Evolutionary conservation across 495 filamentous ascomycete species (phyloP), one percentile per base, ranked within the genome.

Genomic region (Penicillium pulvis): DNA sequence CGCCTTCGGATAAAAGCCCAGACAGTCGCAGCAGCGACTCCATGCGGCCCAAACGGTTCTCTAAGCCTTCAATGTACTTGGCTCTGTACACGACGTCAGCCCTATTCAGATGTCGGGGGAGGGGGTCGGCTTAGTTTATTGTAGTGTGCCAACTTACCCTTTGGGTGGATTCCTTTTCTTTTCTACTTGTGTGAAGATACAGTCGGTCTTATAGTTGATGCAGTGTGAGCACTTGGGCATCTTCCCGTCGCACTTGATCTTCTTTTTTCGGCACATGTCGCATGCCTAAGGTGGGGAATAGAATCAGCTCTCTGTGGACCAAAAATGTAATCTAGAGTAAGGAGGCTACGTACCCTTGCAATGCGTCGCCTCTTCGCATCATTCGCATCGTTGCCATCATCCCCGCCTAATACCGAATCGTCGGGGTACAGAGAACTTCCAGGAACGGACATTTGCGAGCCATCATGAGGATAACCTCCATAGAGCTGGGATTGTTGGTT

Each of bases 181-280:
- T 79, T 98, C 94, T 23, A 97, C 92, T 66, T 96, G 91, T 6
- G 94, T 98, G 68, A 97, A 98, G 54, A 98, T 84, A 68, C 94
- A 98, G 64, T 97, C 93, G 9, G 92, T 96, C 80, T 97, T 97
- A 80, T 98, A 97, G 73, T 98, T 98, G 69, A 88, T 88, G 71
- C 94, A 98, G 74, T 98, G 95, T 16, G 91, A 92, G 74, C 94
- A 98, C 56, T 91, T 85, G 41, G 95, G 94, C 72, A 94, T 86
- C 75, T 95, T 96, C 51, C 94, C 94, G 69, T 98, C 95, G 74
- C 94, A 98, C 76, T 98, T 98, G 69, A 98, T 98, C 83, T 98
- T 98, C 81, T 98, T 98, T 78, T 97, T 97, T 61, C 94, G 85
- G 69, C 94, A 98, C 93, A 97, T 96, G 70, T 98, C 94, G 79